Percentiles rank a stretch among this genome's conserved stretches.
Conservation (phyloP, 768 basidiomycete species). For the Polyporus arcularius region DNA sequence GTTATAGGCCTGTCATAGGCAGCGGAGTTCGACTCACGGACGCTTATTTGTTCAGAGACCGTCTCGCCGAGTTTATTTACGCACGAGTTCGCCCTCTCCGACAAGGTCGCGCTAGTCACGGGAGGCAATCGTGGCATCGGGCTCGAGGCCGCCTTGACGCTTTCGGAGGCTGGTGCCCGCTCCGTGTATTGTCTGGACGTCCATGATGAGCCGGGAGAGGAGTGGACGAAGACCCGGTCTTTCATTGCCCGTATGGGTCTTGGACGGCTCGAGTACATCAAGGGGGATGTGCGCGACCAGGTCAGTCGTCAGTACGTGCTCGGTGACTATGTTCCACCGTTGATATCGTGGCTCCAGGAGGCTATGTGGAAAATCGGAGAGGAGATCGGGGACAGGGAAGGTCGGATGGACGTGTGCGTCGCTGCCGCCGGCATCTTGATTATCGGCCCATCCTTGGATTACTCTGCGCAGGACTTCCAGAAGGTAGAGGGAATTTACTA, state of each 20-base stretch:
- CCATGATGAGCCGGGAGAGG: constrained; percentile 50
- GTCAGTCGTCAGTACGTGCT: constrained; percentile 16
- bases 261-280: constrained; percentile 58
- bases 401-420: constrained; percentile 70
- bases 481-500: constrained; percentile 39
- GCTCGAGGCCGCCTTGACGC: constrained; percentile 73
- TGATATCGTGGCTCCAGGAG: constrained; percentile 6
- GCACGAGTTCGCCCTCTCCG: constrained; percentile 28
- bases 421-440: constrained; percentile 72
- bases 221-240: constrained; percentile 53
- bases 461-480: constrained; percentile 59
- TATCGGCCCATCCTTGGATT: constrained; percentile 59
- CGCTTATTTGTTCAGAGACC: too few species aligned
- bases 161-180: constrained; percentile 70
- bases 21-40: too few species aligned
- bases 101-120: constrained; percentile 37
- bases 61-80: constrained; percentile 21
- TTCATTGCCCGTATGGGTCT: constrained; percentile 34
- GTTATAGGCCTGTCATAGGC: too few species aligned
- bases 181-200: constrained; percentile 71
- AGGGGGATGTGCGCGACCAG: constrained; percentile 67
- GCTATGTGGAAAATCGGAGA: constrained; percentile 50
- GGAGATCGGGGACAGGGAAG: constrained; percentile 65
- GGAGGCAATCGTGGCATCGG: constrained; percentile 56
- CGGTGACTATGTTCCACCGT: too few species aligned